A percentile compares a stretch with the other conserved stretches of the same genome.
Evolutionary conservation across 2,329 filamentous ascomycete species (phyloP).

Genomic region (Phialemoniopsis sp.): DNA sequence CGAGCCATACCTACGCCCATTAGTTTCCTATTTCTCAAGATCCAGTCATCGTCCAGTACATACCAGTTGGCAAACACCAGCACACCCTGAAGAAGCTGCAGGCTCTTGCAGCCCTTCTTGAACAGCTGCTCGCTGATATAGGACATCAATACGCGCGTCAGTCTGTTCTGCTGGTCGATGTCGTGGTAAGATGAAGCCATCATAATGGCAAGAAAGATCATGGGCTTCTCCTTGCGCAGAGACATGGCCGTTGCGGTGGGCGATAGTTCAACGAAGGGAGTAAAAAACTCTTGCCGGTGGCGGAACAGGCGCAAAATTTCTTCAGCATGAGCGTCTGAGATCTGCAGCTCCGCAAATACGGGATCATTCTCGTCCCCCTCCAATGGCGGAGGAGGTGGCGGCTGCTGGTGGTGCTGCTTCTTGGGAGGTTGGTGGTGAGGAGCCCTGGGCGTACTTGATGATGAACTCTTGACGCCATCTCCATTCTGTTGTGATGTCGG

Average conservation of each 20-base stretch:
- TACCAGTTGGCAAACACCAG: conserved; percentile 12
- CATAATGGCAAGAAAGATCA: conserved; percentile 15
- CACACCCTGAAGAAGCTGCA: conserved; percentile 13
- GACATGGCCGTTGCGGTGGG: conserved; percentile 4
- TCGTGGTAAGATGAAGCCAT: conserved; percentile 13
- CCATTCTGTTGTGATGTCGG: too few relatives aligned
- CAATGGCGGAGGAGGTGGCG: too few relatives aligned
- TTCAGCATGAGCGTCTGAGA: conserved; percentile 6
- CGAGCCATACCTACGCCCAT: conserved; percentile 6
- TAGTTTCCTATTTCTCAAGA: background rate
- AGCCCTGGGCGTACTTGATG: too few relatives aligned
- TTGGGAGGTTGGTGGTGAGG: too few relatives aligned
- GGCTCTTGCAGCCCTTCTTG: conserved; percentile 6
- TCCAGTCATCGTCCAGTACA: background rate
- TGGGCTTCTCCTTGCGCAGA: conserved; percentile 10
- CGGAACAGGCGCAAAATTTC: conserved; percentile 12
- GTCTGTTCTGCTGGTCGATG: conserved; percentile 9
- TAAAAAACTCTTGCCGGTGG: conserved; percentile 7
- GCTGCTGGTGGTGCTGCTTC: too few relatives aligned
- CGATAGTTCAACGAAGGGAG: conserved; percentile 9
- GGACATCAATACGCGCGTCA: conserved; percentile 8
- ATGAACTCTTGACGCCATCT: too few relatives aligned
- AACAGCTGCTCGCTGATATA: conserved; percentile 12
- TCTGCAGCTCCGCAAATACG: background rate
- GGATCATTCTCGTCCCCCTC: background rate